Conservation (phyloP, 345 rosid genomes). For the Theobroma cacao region DNA sequence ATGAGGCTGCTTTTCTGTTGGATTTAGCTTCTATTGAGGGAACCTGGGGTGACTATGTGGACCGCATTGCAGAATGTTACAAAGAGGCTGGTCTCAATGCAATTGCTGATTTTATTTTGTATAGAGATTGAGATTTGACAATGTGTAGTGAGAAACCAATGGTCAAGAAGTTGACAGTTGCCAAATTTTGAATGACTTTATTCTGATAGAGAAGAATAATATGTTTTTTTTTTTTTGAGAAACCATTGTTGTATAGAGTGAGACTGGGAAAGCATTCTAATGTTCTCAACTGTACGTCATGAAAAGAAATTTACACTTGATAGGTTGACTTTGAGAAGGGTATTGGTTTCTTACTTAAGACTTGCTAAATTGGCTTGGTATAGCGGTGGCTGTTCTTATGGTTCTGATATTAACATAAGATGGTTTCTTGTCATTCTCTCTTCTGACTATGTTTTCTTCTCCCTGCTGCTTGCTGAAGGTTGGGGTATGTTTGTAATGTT, state of each 20-base stretch:
- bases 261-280: not conserved
- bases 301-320: not conserved
- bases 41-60: conserved; percentile 55
- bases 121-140: conserved; percentile 40
- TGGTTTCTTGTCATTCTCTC: not conserved
- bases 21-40: conserved; percentile 91
- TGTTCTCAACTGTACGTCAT: too few relatives aligned
- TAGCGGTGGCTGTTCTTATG: not conserved
- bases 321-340: not conserved
- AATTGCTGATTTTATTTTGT: conserved; percentile 58
- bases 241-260: not conserved
- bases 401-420: not conserved
- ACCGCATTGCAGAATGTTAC: conserved; percentile 69
- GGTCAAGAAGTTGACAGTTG: not conserved
- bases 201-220: not conserved
- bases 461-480: not conserved
- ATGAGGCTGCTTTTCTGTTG: conserved; percentile 81
- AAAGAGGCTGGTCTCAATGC: conserved; percentile 60
- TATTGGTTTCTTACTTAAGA: not conserved
- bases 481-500: not conserved
- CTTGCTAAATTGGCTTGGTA: not conserved
- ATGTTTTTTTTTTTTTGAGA: not conserved
- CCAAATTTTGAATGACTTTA: conserved; percentile 9
- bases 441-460: not conserved
- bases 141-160: not conserved